Conservation (phyloP, 805 yeast species). For the Saccharomycopsis sp. region DNA sequence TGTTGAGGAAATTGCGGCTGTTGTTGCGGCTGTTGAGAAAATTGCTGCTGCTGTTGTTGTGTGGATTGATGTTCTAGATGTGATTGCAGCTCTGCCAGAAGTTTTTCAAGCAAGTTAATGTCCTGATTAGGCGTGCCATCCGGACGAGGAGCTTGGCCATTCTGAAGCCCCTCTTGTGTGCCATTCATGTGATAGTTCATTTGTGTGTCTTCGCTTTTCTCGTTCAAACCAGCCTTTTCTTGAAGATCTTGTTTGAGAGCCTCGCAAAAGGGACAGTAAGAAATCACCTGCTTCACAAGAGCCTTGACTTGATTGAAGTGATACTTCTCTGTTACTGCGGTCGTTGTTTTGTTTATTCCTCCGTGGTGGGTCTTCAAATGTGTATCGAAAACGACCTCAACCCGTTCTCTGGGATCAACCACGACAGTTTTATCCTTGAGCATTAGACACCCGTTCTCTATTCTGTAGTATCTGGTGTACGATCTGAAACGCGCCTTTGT, state of each 20-base stretch:
- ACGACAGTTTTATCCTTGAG: conserved; percentile 81
- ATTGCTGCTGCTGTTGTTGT: not conserved
- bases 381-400: conserved; percentile 62
- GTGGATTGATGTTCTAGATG: not conserved
- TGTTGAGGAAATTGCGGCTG: not conserved
- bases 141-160: not conserved
- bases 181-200: not conserved
- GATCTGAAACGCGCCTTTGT: conserved; percentile 86
- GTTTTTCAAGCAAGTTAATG: not conserved
- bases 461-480: conserved; percentile 37
- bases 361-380: conserved; percentile 63
- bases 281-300: conserved; percentile 73
- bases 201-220: not conserved
- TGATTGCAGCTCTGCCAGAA: not conserved
- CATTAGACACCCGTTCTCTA: conserved; percentile 65
- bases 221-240: not conserved
- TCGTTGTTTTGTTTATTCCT: conserved; percentile 85
- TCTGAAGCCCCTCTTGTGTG: not conserved
- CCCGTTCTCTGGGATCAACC: conserved; percentile 64
- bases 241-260: not conserved
- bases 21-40: not conserved
- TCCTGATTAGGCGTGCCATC: not conserved
- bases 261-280: conserved; percentile 44
- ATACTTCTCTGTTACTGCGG: conserved; percentile 67
- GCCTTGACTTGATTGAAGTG: conserved; percentile 91